phyloP scores from a whole-genome alignment of 805 yeast species.

The Scheffersomyces amazonensis region DNA sequence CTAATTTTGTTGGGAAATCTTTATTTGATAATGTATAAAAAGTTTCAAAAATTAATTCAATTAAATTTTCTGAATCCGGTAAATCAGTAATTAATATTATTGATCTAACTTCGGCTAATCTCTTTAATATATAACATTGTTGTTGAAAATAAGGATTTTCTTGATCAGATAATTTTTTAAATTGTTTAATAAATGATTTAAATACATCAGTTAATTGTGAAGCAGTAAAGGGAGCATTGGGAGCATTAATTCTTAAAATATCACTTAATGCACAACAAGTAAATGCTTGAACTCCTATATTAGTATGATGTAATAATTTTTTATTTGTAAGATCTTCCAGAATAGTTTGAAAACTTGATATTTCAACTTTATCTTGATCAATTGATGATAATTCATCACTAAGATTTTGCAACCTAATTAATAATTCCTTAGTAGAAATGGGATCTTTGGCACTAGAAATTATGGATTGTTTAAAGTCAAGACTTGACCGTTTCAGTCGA shows the following conservation, averaged over 20 bases:
- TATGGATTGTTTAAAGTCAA: slow-evolving; percentile 43
- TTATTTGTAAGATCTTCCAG: slow-evolving; percentile 53
- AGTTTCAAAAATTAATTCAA: slow-evolving; percentile 53
- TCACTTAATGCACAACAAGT: slow-evolving; percentile 76
- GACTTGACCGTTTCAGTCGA: not conserved
- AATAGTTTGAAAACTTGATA: slow-evolving; percentile 37
- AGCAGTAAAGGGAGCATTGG: slow-evolving; percentile 83
- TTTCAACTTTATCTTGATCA: slow-evolving; percentile 58
- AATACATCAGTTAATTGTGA: slow-evolving; percentile 62
- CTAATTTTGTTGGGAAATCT: slow-evolving; percentile 51
- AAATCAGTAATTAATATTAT: slow-evolving; percentile 73
- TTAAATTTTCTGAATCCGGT: slow-evolving; percentile 55
- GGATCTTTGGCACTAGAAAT: slow-evolving; percentile 56
- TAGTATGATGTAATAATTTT: slow-evolving; percentile 59
- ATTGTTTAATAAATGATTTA: slow-evolving; percentile 61
- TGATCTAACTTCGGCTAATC: slow-evolving; percentile 72
- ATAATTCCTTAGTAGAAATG: slow-evolving; percentile 60
- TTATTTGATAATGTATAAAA: slow-evolving; percentile 54
- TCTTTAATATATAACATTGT: slow-evolving; percentile 61
- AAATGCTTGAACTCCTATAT: slow-evolving; percentile 65
- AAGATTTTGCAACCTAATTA: slow-evolving; percentile 53
- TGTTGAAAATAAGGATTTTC: slow-evolving; percentile 62
- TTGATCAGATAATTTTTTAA: slow-evolving; percentile 50
- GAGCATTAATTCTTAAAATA: slow-evolving; percentile 74
- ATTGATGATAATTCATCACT: slow-evolving; percentile 61